Conservation (phyloP, 1,284 basidiomycete genomes). For the Porodaedalea pini region DNA sequence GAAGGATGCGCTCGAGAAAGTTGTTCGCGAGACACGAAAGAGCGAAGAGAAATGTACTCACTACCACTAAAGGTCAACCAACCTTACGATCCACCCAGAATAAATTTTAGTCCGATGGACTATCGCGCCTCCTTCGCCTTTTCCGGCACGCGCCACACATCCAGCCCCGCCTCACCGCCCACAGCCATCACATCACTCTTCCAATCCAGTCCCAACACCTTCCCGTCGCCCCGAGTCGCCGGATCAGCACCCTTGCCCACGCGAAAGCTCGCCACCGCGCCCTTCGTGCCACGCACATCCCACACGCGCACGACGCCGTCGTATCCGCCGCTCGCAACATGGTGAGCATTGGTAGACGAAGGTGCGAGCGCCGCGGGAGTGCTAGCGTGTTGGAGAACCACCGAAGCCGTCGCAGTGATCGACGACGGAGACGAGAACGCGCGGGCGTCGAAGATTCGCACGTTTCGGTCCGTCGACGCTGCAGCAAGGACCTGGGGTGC, state of each 20-base stretch:
- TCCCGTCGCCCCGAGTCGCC: slow-evolving; percentile 39
- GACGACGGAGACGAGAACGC: slow-evolving; percentile 23
- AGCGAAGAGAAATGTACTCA: neutral
- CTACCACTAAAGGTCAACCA: slow-evolving; percentile 37
- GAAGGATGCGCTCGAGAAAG: too few relatives aligned
- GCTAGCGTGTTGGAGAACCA: slow-evolving; percentile 60
- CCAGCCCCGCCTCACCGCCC: slow-evolving; percentile 81
- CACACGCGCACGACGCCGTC: slow-evolving; percentile 82
- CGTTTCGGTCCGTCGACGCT: slow-evolving; percentile 65
- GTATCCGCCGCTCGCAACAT: slow-evolving; percentile 78
- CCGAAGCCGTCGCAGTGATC: slow-evolving; percentile 40
- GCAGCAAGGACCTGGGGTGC: slow-evolving; percentile 38
- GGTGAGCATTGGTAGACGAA: slow-evolving; percentile 52
- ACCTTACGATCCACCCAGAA: too few relatives aligned
- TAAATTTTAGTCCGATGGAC: slow-evolving; percentile 17
- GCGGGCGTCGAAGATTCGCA: slow-evolving; percentile 66
- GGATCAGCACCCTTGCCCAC: slow-evolving; percentile 43
- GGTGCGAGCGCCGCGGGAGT: slow-evolving; percentile 71
- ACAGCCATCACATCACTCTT: slow-evolving; percentile 65
- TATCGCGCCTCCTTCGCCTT: neutral
- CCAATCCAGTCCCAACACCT: slow-evolving; percentile 79
- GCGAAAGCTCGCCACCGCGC: slow-evolving; percentile 64
- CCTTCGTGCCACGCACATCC: slow-evolving; percentile 74
- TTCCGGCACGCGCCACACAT: slow-evolving; percentile 64
- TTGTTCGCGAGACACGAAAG: slow-evolving; percentile 18